Base-by-base conservation (phyloP, 176 grass and related monocot species). In the Cymbopogon citratus region DNA sequence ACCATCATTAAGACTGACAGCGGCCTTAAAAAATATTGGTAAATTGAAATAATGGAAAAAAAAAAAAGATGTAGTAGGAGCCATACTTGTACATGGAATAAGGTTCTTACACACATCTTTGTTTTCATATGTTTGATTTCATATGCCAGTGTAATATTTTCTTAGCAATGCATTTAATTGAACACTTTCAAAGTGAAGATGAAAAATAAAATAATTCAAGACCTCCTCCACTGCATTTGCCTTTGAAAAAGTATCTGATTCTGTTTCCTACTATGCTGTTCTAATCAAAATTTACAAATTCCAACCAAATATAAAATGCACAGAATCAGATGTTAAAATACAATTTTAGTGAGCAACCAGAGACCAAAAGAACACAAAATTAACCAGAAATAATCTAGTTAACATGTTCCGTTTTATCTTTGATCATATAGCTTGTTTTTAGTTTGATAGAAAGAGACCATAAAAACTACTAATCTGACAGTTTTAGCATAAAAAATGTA, bases 1-100 rank as follows among this genome's bases (percentile, higher is more conserved):
- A 65, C 56, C 45, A 65, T 85, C 45, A 81, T 44, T 66, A 65
- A 77, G 66, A 69, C 34, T 57, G 43, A 80, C 31, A 85, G 49
- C 7, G 39, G 51, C 9, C 76, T 80, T 63, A 64, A 71, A 33
- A 80, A 4, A 63, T 69, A 40, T 40, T 71, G 45, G 38, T 67
- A 0, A 10, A 4, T 74, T 84, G 7, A 84, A 80, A 80, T 62
- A 63, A 41, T 41, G 38, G 5, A 23, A 29, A 21, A 43, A 41
- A 1, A 6, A 74, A 5, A 0, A 7, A 39, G 19, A 2, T 23
- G 36, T 71, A 27, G 14, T 16, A 24, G 18, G 38, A 71, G 39
- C 41, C 24, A 72, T n/a, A 34, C 28, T 54, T 12, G 16, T 19
- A 60, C 56, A 31, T 5, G 14, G 45, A 73, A 31, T 73, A 73